Base-by-base conservation (phyloP, 2,329 filamentous ascomycete species). In the Botryosphaeria dothidea region DNA sequence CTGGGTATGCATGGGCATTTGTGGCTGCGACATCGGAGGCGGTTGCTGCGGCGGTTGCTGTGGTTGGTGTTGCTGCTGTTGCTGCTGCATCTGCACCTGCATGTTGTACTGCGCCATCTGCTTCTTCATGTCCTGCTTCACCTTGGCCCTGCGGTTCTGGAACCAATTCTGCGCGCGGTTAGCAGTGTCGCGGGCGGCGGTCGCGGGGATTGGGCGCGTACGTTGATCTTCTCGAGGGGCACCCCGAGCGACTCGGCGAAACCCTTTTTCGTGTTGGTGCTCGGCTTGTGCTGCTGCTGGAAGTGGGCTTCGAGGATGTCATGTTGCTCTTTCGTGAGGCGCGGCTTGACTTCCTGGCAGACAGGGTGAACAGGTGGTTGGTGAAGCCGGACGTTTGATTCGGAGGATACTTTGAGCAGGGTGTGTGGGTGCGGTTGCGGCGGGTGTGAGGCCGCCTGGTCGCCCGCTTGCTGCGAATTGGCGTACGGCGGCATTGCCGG, bases 141-240 rank as follows among this genome's bases (percentile, higher is more conserved):
- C 80, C 68, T 84, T 84, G 62, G 82, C 82, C 67, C 82, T 71
- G 56, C 82, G 80, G 69, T 84, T 84, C 71, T 84, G 82, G 69
- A 84, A 84, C 82, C 82, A 84, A 69, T 84, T 84, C 82, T 84
- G 68, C 64, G 19, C 19, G 38, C 27, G 48, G 69, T 81, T 74
- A 81, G 78, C 67, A 34, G 36, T 58, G 61, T 71, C 27, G 25
- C 19, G 56, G 21, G 17, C 21, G 31, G 54, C 62, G 36, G 38
- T 46, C 38, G 36, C 52, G 56, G 17, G 34, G 29, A 52, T 49
- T 21, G 31, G 61, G 27, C 41, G 36, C 81, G 73, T 71, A 83
- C 82, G 68, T 84, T 84, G 72, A 84, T 81, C 75, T 84, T 84
- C 72, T 84, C 82, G 65, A 84, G 72, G 38, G 82, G 81, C 29